Base-by-base conservation (phyloP, 768 basidiomycete species). In the Kwoniella pini region DNA sequence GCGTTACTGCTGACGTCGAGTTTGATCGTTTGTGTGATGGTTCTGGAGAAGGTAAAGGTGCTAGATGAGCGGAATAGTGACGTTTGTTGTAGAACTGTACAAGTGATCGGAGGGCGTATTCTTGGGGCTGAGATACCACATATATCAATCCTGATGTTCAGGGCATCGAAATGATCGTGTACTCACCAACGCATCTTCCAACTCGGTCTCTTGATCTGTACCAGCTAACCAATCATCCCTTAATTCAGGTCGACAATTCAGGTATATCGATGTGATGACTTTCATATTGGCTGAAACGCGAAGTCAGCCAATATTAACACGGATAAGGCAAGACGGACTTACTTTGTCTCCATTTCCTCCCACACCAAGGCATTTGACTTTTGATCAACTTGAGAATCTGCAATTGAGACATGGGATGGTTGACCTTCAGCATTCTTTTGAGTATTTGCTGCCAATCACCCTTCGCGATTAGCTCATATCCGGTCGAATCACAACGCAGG, bases 271-370 rank as follows among this genome's bases (percentile, higher is more conserved):
- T 9, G 96, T 99, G 69, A 99, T 98, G 57, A 98, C 90, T 80
- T 99, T 98, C 96, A 99, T 99, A 78, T 98, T 99, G 21, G 91
- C 95, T 98, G 22, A 42, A n/a, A n/a, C n/a, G 19, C 36, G 11
- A 6, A 22, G 7, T 0, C 7, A 24, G 36, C 50, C 45, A 57
- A 30, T 33, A 17, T n/a, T 40, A 19, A 15, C 33, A 7, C 9
- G 33, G 33, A 9, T 9, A 17, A 30, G 21, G 7, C 15, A 17
- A 15, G 0, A 1, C 13, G n/a, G n/a, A 77, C 85, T 70, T 79
- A 96, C 94, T 89, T 81, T 96, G 93, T 51, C 95, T 84, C 96
- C 96, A 99, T 80, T 95, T 97, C 40, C 95, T 84, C 19, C 95
- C 96, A 73, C 92, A 95, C 78, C 92, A 97, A 1, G 96, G 96